These are phyloP conservation scores for Penicillium brevicompactum DNA, from an alignment of 2,329 filamentous ascomycete species.

Conservation along the genomic window DNA sequence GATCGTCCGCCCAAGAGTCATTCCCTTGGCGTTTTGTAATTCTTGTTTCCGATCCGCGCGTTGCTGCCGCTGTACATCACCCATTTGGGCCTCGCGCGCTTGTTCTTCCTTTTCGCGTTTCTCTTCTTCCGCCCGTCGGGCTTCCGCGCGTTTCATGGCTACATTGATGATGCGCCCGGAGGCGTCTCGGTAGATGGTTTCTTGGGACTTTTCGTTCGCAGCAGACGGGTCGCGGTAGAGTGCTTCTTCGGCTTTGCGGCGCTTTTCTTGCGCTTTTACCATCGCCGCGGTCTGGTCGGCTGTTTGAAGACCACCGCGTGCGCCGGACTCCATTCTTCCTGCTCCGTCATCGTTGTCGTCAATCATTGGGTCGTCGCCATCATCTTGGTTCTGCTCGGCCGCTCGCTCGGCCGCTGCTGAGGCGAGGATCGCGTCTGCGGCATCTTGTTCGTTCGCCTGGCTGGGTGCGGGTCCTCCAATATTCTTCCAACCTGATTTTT, in stretches of 20 bases:
- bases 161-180: conserved; percentile 93
- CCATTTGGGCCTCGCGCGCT: conserved; percentile 71
- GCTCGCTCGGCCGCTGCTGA: conserved; percentile 69
- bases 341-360: conserved; percentile 42
- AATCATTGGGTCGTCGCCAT: conserved; percentile 52
- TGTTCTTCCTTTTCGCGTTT: conserved; percentile 65
- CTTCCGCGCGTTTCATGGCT: conserved; percentile 84
- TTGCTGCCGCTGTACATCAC: conserved; percentile 78
- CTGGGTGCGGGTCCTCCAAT: conserved; percentile 51
- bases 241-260: conserved; percentile 50
- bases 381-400: conserved; percentile 48
- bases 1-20: conserved; percentile 76
- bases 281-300: conserved; percentile 74
- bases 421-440: conserved; percentile 77
- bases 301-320: conserved; percentile 82
- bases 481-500: conserved; percentile 79
- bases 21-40: conserved; percentile 77
- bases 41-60: conserved; percentile 65
- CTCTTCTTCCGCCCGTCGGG: conserved; percentile 75
- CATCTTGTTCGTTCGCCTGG: conserved; percentile 53
- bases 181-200: conserved; percentile 94
- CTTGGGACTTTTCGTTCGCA: conserved; percentile 56
- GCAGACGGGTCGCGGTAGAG: conserved; percentile 40
- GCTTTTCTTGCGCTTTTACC: conserved; percentile 65
- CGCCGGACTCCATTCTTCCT: conserved; percentile 82